Evolutionary conservation across 148 eudicot genomes (phyloP), one percentile per base, ranked within the genome.

Genomic region (Dysphania ambrosioides): DNA sequence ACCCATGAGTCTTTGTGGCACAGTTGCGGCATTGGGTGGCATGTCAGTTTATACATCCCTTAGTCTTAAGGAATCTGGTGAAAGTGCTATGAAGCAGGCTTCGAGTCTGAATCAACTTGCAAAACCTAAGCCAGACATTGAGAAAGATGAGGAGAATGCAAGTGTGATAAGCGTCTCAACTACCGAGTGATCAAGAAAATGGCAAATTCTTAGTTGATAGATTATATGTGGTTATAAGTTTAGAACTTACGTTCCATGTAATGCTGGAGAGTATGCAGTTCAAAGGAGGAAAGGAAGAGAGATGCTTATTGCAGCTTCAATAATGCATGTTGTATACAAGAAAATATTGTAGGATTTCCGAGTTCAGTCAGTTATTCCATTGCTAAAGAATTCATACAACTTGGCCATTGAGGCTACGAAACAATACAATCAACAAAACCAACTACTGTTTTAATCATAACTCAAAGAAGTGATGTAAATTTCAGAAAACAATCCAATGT

Each of bases 41-140:
- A 93, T 93, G 98, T 85, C 94, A 6, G 83, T 91, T 61, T 93
- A 87, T 84, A 91, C 92, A 12, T 87, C 88, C 1, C 88, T 91
- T 0, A 89, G 85, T 78, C 51, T 93, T 40, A 85, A 72, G 8
- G 84, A 80, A 40, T 77, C 89, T 0, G 55, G 40, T 0, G 89
- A 86, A 13, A 75, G 75, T 27, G 47, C 69, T 0, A 30, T 41
- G 12, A 79, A 78, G 72, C 82, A 78, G 66, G 80, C 76, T 44
- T 80, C 79, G 23, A 89, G 62, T 42, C 87, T 76, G 66, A 80
- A 71, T 53, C 71, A 26, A 60, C 77, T 51, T 12, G 84, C 57
- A 24, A 89, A 89, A 78, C 86, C 83, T 58, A 86, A 88, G 68
- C 66, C 87, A 12, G 86, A 78, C 51, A 29, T 67, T 24, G 87